These are phyloP conservation scores for Chenopodium quinoa DNA, from an alignment of 148 eudicot genomes.

Conservation along the genomic window DNA sequence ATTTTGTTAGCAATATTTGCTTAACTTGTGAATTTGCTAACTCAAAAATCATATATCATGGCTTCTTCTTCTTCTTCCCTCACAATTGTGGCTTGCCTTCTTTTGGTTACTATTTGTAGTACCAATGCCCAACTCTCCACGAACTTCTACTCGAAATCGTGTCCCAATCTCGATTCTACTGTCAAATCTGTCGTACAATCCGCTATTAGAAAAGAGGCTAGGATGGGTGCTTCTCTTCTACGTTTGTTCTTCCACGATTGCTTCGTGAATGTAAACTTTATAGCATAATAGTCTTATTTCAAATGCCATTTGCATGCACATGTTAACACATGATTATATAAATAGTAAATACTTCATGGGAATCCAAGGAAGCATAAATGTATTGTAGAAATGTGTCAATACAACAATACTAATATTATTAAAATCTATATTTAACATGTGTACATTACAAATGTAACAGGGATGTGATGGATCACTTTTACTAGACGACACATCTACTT, in stretches of 20 bases:
- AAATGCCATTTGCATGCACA: not conserved
- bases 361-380: too few species aligned
- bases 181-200: constrained; percentile 11
- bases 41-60: not conserved
- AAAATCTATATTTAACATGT: not conserved
- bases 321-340: not conserved
- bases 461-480: constrained; percentile 2
- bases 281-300: constrained; percentile 5
- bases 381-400: too few species aligned
- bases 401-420: too few species aligned
- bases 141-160: constrained; percentile 20
- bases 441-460: not conserved
- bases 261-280: not conserved
- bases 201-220: constrained; percentile 11
- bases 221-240: constrained; percentile 21
- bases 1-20: not conserved
- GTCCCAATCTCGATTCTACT: constrained; percentile 17
- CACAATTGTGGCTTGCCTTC: not conserved
- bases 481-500: not conserved
- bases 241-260: constrained; percentile 23
- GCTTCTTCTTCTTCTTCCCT: not conserved
- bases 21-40: not conserved
- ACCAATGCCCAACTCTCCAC: constrained; percentile 24
- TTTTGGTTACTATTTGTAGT: constrained; percentile 11
- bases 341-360: too few species aligned